Evolutionary conservation across 306 rosid genomes (phyloP).

Genomic region (Abrus pulchellus): DNA sequence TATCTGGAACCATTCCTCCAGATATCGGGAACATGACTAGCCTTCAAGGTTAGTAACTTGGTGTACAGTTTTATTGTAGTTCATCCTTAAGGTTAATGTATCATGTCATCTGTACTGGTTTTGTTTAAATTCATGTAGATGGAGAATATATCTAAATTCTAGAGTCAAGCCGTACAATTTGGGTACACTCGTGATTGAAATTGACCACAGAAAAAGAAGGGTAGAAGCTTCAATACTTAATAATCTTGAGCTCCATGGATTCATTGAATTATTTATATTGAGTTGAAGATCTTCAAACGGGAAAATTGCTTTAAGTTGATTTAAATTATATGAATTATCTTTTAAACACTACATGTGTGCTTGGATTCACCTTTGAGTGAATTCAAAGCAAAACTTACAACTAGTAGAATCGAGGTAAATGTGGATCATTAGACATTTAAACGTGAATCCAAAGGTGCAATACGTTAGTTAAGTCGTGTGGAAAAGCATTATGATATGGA

Average conservation of each 20-base stretch:
- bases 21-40: slow-evolving; percentile 65
- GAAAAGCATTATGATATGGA: not conserved
- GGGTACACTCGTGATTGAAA: not conserved
- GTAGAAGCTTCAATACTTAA: not conserved
- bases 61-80: slow-evolving; percentile 25
- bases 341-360: not conserved
- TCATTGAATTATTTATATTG: not conserved
- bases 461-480: not conserved
- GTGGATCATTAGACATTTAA: too few relatives aligned
- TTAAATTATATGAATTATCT: not conserved
- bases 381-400: too few relatives aligned
- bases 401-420: too few relatives aligned
- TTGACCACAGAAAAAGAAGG: not conserved
- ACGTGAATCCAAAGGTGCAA: too few relatives aligned
- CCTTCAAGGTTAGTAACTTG: slow-evolving; percentile 68
- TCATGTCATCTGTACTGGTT: slow-evolving; percentile 9
- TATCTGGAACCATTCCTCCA: slow-evolving; percentile 73
- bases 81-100: not conserved
- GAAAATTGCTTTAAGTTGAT: not conserved
- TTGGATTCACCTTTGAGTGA: too few relatives aligned
- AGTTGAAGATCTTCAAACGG: not conserved
- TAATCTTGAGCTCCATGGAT: not conserved
- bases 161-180: not conserved
- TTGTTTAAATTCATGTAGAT: not conserved
- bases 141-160: not conserved